Base-by-base conservation (phyloP, 2,329 filamentous ascomycete genomes). In the Pseudocercospora cruenta region DNA sequence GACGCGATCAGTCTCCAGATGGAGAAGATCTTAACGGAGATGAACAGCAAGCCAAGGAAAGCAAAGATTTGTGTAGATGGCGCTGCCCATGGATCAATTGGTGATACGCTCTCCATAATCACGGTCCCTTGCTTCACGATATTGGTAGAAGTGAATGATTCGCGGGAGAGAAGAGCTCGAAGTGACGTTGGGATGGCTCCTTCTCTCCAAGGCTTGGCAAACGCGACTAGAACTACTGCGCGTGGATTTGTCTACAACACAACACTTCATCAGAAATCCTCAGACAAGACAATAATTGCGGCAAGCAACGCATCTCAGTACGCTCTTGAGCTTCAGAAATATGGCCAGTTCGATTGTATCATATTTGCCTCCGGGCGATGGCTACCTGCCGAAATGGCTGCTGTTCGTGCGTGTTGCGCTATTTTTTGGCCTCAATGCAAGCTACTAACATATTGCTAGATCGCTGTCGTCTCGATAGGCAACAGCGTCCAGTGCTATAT, bases 401-500 rank as follows among this genome's bases (percentile, higher is more conserved):
- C 81, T 90, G 70, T 82, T 90, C 70, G 88, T 90, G 81, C 57
- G 82, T 77, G 24, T 19, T 39, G 21, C 21, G 28, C 51, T 49
- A 28, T 59, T 65, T 68, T 67, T 58, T 64, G 53, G 68, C 36
- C 26, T 43, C 39, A 19, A n/a, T 43, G 60, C 36, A 39, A 10
- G 24, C 54, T 57, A 62, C 67, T 60, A 10, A 60, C 51, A 60
- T 33, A 8, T 28, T 3, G 58, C 26, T 70, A 97, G 94, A 86
- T 96, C 76, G 93, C 93, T 64, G 76, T 93, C 64, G 86, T 96
- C 64, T 93, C 94, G 31, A 84, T 95, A 66, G 90, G 88, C 74
- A 99, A 99, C 84, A 91, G 89, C 39, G 78, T 96, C 55, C 94
- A 97, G 83, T 88, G 91, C 76, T 96, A 96, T 81, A 75, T 83